Evolutionary conservation across 2,329 filamentous ascomycete genomes (phyloP), one percentile per base, ranked within the genome.

Genomic region (Aspergillus fructus): DNA sequence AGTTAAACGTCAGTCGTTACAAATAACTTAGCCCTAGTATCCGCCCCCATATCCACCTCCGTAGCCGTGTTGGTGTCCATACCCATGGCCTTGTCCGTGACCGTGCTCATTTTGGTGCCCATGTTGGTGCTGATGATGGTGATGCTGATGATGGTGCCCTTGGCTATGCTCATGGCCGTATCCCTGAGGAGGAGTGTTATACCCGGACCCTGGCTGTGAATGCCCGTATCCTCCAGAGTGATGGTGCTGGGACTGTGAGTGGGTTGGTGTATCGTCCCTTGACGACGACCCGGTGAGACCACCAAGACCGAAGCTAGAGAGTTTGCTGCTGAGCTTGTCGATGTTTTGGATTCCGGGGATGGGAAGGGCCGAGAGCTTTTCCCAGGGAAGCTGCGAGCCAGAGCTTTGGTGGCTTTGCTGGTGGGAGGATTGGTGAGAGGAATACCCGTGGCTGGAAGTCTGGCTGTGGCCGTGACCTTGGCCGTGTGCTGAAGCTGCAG

Each of bases 321-420:
- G 64, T 6, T 65, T 69, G 41, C 66, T 68, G 34, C 68, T 68
- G 7, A 74, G 61, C 49, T 74, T 76, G 49, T 66, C 66, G 21
- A 76, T 40, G 12, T 73, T 74, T 5, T 73, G 75, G 37, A 76
- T 69, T 7, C 75, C 74, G 1, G 71, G 71, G 45, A 74, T 74
- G 23, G 70, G 70, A 9, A 74, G 65, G 39, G 63, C 67, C n/a
- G 67, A 68, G n/a, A 74, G 57, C 40, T 71, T 64, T 19, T 68
- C 66, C 64, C 68, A 71, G 5, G 70, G 69, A 19, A 63, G 66
- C 52, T 49, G 56, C 52, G 50, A 53, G 13, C 30, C 53, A 55
- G 52, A 59, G 53, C 27, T 63, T 55, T 53, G 62, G 8, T 39
- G 37, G 15, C 37, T 27, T 24, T 33, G 40, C n/a, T 45, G 40